These are phyloP conservation scores for Psidium guajava DNA, from an alignment of 345 rosid genomes.

Conservation along the genomic window DNA sequence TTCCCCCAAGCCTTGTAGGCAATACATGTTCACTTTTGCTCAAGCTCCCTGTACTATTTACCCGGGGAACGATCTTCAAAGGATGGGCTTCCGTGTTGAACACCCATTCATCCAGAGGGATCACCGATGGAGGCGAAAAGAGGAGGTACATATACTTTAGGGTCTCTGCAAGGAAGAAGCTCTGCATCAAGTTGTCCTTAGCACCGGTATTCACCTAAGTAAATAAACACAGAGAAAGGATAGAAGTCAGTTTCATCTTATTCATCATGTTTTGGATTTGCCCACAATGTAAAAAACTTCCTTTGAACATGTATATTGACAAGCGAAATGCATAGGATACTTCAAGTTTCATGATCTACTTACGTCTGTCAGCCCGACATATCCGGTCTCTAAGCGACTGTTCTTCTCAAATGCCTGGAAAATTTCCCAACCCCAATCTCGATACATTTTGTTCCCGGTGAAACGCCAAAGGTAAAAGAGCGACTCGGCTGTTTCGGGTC, in stretches of 20 bases:
- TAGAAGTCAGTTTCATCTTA: not conserved
- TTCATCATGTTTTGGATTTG: not conserved
- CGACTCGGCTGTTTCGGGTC: constrained; percentile 95
- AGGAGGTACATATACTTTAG: constrained; percentile 37
- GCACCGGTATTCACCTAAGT: constrained; percentile 31
- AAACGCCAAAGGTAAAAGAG: constrained; percentile 91
- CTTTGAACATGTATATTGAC: not conserved
- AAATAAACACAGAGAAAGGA: not conserved
- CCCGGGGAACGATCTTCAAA: constrained; percentile 15
- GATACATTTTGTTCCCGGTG: constrained; percentile 78
- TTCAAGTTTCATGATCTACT: constrained; percentile 8
- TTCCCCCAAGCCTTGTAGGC: not conserved
- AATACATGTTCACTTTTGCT: not conserved
- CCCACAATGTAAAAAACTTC: not conserved
- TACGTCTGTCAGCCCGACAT: constrained; percentile 88
- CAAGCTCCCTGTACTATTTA: not conserved
- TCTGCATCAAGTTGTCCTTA: constrained; percentile 37
- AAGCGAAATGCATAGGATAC: not conserved
- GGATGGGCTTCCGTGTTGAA: constrained; percentile 54
- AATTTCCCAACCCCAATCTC: constrained; percentile 96
- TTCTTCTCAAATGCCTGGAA: constrained; percentile 88
- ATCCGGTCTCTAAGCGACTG: constrained; percentile 73
- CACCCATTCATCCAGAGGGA: constrained; percentile 38
- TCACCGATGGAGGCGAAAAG: constrained; percentile 29
- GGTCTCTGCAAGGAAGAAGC: constrained; percentile 48